Evolutionary conservation across 2,329 filamentous ascomycete species (phyloP), one percentile per base, ranked within the genome.

Genomic region (Pestalotiopsis sp.): DNA sequence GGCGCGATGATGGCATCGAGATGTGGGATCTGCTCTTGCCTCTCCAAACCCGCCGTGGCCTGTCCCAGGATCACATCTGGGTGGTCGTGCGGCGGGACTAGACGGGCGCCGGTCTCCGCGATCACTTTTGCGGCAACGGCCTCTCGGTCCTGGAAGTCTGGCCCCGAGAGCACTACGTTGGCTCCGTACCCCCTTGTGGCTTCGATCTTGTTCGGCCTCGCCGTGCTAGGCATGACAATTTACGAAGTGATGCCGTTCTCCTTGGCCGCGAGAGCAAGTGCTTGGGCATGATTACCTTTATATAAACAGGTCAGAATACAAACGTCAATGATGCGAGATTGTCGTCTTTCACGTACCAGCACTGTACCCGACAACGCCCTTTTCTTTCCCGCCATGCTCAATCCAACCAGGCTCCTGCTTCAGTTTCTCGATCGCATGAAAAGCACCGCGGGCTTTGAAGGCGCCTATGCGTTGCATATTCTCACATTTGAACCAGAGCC

Each of bases 401-500:
- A 91, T 84, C 81, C 88, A 88, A 1, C 87, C 90, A 4, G 86
- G 82, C 73, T 90, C 87, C 71, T 79, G 80, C 76, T 91, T 89
- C 76, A 97, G 81, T 68, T 92, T 82, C 75, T 90, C 86, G 45
- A 97, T 78, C 0, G 95, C 94, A 80, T 97, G 93, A 74, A 97
- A 97, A 0, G 95, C 95, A 4, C 95, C 95, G 6, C 95, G 86
- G n/a, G 90, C 92, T 82, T 98, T 98, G 84, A 98, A 98, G 0
- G 95, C 95, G 66, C 95, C 95, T 67, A 97, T 90, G 68, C 90
- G 90, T 83, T 98, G 95, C 69, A 93, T 84, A 80, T 98, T 98
- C 84, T 98, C 95, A 80, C 93, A 97, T 83, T 98, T 98, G 88
- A 98, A 97, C 84, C 93, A 96, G 65, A 98, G 85, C 13, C 89